Evolutionary conservation across 2,329 filamentous ascomycete species (phyloP).

Genomic region (Sclerotinia glacialis): DNA sequence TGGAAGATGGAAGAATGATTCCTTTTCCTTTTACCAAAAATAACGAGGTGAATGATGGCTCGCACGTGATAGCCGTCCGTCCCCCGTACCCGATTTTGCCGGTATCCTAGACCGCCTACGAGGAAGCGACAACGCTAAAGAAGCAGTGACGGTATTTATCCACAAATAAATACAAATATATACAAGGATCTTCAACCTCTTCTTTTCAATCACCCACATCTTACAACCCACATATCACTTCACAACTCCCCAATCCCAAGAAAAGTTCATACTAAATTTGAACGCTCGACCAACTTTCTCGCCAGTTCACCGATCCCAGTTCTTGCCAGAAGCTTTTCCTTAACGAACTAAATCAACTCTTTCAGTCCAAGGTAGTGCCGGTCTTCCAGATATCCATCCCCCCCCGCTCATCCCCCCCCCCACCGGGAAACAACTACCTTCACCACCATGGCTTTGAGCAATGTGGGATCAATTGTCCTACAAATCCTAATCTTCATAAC

Average conservation of each 20-base stretch:
- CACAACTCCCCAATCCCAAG: neutral
- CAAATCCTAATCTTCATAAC: slow-evolving; percentile 54
- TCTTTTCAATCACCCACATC: neutral
- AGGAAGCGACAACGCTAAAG: neutral
- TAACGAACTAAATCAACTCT: neutral
- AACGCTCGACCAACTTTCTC: neutral
- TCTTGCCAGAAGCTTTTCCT: neutral
- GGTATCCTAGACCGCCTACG: neutral
- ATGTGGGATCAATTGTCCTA: slow-evolving; percentile 52
- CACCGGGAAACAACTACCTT: slow-evolving; percentile 10
- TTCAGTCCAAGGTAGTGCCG: neutral
- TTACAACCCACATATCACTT: neutral
- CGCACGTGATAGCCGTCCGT: no score
- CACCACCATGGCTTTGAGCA: slow-evolving; percentile 49
- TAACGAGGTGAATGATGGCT: no score
- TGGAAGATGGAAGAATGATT: no score
- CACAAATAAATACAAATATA: neutral
- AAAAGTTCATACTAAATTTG: neutral
- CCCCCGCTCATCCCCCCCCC: neutral
- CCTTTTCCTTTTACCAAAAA: no score
- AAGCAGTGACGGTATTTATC: neutral
- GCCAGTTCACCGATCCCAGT: neutral
- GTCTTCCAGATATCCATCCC: neutral
- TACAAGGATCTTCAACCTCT: neutral
- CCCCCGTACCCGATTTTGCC: neutral